These are phyloP conservation scores for Centrapalus pauciflorus DNA, from an alignment of 129 eudicot genomes.

Conservation along the genomic window DNA sequence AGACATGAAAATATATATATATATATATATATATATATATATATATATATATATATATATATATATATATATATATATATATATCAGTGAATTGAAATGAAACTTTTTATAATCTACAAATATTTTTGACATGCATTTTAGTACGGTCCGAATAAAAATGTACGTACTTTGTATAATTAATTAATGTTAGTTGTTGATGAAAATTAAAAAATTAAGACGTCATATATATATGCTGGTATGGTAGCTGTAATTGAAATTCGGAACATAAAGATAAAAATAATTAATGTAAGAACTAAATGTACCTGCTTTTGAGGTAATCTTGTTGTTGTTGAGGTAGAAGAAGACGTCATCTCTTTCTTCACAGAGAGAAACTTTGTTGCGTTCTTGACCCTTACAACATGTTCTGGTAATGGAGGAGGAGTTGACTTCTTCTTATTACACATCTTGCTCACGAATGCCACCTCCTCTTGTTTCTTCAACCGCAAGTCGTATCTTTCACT, in stretches of 20 bases:
- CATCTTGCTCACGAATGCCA: conserved; percentile 33
- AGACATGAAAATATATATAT: too few species aligned
- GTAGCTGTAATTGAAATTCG: background rate
- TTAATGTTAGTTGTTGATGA: too few species aligned
- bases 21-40: too few species aligned
- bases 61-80: too few species aligned
- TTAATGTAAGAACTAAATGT: conserved; percentile 5
- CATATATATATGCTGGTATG: too few species aligned
- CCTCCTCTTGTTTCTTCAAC: conserved; percentile 54
- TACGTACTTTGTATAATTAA: too few species aligned
- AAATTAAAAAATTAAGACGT: conserved; percentile 3
- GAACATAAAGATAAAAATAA: conserved; percentile 14
- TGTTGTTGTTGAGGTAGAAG: conserved; percentile 42
- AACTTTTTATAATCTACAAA: too few species aligned
- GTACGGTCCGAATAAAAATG: too few species aligned
- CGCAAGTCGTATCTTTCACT: conserved; percentile 25
- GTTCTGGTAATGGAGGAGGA: conserved; percentile 40
- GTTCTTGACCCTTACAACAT: conserved; percentile 31
- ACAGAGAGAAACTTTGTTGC: conserved; percentile 46
- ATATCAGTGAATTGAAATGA: too few species aligned
- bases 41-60: too few species aligned
- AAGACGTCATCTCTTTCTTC: conserved; percentile 45
- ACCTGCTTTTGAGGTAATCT: conserved; percentile 60
- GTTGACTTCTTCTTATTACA: conserved; percentile 37
- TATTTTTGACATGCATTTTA: too few species aligned